Evolutionary conservation across 345 rosid species (phyloP).

Genomic region (Eucalyptus polybractea): DNA sequence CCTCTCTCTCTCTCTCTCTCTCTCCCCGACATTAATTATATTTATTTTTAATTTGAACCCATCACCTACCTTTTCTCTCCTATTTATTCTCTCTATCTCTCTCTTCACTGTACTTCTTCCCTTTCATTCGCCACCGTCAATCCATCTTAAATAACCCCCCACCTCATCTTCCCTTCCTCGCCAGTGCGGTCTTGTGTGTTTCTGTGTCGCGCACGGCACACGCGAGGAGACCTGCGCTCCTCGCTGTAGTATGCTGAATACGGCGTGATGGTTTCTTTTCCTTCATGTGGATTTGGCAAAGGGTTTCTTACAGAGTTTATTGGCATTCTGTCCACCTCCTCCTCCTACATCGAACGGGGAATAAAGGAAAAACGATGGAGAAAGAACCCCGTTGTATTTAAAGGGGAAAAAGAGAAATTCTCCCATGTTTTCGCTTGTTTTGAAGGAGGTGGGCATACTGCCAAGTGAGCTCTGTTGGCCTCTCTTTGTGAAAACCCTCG

Average conservation of each 20-base stretch:
- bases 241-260: background rate
- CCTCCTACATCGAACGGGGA: background rate
- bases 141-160: background rate
- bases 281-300: conserved; percentile 86
- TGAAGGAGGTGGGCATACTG: conserved; percentile 84
- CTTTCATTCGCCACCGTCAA: background rate
- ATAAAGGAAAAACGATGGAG: background rate
- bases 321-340: conserved; percentile 99
- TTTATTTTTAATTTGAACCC: background rate
- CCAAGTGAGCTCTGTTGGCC: conserved; percentile 71
- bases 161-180: background rate
- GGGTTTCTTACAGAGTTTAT: conserved; percentile 79
- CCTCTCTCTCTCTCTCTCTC: background rate
- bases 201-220: background rate
- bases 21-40: background rate
- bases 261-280: background rate
- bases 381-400: background rate
- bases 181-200: background rate
- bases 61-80: background rate
- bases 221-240: background rate
- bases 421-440: background rate
- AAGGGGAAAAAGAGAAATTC: background rate
- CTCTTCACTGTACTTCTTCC: background rate
- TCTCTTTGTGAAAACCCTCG: conserved; percentile 63
- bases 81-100: background rate